These are phyloP conservation scores for Sugiyamaella japonica DNA, from an alignment of 1,139 yeast species.

Conservation along the genomic window DNA sequence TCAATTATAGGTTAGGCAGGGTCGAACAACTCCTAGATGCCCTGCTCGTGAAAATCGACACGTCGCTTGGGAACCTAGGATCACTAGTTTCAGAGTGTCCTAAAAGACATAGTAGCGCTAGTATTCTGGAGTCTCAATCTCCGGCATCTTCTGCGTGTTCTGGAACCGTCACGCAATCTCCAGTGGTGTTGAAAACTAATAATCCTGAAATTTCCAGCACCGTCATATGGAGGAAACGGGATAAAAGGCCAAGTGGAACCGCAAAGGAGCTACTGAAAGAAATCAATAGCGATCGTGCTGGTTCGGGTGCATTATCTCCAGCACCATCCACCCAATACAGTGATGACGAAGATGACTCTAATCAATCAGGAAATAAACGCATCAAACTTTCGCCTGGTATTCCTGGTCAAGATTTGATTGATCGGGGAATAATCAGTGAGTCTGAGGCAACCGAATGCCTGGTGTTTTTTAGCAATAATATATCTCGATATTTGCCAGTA, in stretches of 20 bases:
- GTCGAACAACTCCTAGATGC: slow-evolving; percentile 24
- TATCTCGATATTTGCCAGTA: slow-evolving; percentile 32
- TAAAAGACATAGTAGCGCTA: background rate
- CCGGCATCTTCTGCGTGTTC: slow-evolving; percentile 9
- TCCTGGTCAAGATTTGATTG: slow-evolving; percentile 15
- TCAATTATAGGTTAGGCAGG: slow-evolving; percentile 24
- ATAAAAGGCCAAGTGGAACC: slow-evolving; percentile 15
- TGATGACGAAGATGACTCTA: background rate
- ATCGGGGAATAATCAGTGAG: slow-evolving; percentile 18
- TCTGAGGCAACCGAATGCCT: slow-evolving; percentile 27
- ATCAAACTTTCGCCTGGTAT: slow-evolving; percentile 8
- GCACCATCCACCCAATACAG: background rate
- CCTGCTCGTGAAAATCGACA: slow-evolving; percentile 19
- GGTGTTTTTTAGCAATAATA: slow-evolving; percentile 25
- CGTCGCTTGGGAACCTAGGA: background rate
- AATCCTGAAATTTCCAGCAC: background rate
- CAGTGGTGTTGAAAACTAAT: slow-evolving; percentile 2
- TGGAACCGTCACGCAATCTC: background rate
- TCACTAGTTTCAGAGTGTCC: background rate
- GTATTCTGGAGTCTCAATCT: background rate
- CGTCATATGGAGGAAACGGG: slow-evolving; percentile 17
- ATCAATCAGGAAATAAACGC: background rate
- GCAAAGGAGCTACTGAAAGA: slow-evolving; percentile 18
- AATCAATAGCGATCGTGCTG: slow-evolving; percentile 4
- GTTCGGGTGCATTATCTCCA: background rate